Conservation (phyloP, 1,139 yeast species). For the Yamadazyma buinensis region DNA sequence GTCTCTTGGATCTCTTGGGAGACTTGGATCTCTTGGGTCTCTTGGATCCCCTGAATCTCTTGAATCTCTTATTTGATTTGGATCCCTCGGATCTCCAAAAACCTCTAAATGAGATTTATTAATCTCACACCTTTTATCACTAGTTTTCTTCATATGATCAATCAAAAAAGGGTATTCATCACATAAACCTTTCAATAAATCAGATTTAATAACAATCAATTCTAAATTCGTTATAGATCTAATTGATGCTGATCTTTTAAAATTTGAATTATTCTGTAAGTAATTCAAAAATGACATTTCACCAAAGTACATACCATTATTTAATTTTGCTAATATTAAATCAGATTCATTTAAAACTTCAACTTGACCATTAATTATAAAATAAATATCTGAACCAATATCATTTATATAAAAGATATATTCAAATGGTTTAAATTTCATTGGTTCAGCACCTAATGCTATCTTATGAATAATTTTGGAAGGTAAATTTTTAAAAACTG, state of each 20-base stretch:
- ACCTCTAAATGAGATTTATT: too few species aligned
- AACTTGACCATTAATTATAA: constrained; percentile 65
- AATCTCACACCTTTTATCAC: constrained; percentile 40
- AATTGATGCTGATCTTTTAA: constrained; percentile 55
- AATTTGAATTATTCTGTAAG: constrained; percentile 29
- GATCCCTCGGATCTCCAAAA: too few species aligned
- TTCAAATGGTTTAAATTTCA: constrained; percentile 51
- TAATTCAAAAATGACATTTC: constrained; percentile 67
- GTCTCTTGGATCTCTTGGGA: constrained; percentile 4
- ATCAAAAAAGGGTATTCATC: constrained; percentile 53
- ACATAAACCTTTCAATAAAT: constrained; percentile 50
- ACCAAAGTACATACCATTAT: constrained; percentile 67
- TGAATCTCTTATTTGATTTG: constrained; percentile 3
- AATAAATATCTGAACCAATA: constrained; percentile 58
- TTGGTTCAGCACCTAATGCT: constrained; percentile 60
- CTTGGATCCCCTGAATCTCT: too few species aligned
- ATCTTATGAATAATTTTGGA: constrained; percentile 56
- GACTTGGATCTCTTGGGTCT: too few species aligned
- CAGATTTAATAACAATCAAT: constrained; percentile 54
- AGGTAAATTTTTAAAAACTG: constrained; percentile 57
- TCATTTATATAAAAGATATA: constrained; percentile 59
- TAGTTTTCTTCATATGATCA: constrained; percentile 59
- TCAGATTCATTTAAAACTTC: constrained; percentile 51
- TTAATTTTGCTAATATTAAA: constrained; percentile 48
- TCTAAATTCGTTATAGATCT: constrained; percentile 59